Percentiles rank a stretch among this genome's conserved stretches.
Conservation (phyloP, 805 yeast genomes). For the Candida ascalaphidarum region DNA sequence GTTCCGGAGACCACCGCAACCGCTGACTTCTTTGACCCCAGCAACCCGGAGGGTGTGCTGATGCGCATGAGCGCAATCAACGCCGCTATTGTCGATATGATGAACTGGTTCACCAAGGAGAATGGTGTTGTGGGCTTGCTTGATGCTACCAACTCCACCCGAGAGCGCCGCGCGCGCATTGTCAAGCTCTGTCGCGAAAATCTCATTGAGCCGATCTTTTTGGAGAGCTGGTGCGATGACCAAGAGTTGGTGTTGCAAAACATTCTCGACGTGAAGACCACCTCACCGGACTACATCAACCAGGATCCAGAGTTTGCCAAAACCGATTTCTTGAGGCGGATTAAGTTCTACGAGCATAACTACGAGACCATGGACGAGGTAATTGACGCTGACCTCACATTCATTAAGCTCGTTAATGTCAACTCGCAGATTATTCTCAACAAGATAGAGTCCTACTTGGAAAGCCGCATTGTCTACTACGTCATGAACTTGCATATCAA, state of each 20-base stretch:
- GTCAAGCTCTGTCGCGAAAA: constrained; percentile 52
- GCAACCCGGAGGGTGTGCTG: constrained; percentile 55
- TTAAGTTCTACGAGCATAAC: constrained; percentile 59
- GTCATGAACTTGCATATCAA: constrained; percentile 93
- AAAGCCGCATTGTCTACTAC: constrained; percentile 88
- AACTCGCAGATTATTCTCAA: constrained; percentile 85
- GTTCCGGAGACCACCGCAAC: constrained; percentile 15
- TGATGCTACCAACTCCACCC: constrained; percentile 89
- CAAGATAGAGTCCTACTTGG: constrained; percentile 78
- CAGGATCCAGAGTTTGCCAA: constrained; percentile 66
- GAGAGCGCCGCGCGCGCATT: constrained; percentile 58
- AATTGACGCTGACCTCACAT: constrained; percentile 60
- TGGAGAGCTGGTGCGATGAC: constrained; percentile 89
- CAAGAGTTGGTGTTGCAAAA: constrained; percentile 69
- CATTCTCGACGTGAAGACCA: constrained; percentile 76
- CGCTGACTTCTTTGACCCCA: constrained; percentile 73
- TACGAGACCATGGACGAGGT: constrained; percentile 69
- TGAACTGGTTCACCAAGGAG: constrained; percentile 76
- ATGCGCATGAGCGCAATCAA: constrained; percentile 64
- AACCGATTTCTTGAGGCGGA: constrained; percentile 64
- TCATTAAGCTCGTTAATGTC: constrained; percentile 80
- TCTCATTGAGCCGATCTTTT: constrained; percentile 79
- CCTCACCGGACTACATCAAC: constrained; percentile 74
- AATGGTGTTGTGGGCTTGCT: constrained; percentile 85
- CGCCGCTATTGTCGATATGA: constrained; percentile 68